Evolutionary conservation across 2,329 filamentous ascomycete species (phyloP), one percentile per base, ranked within the genome.

Genomic region (Aspergillus pseudoviridinutans): DNA sequence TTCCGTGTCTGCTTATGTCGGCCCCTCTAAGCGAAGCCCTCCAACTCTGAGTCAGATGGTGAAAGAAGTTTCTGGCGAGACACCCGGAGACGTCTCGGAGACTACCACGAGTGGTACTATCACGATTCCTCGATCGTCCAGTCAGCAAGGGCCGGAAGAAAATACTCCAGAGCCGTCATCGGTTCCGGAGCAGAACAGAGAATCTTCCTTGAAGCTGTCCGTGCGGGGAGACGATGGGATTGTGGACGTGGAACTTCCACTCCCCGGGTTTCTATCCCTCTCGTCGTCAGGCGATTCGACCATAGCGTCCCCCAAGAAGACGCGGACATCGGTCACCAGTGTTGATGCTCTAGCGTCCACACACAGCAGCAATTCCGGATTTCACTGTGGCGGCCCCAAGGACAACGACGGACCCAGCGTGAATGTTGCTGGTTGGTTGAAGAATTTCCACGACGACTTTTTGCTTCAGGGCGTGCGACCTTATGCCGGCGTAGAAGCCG

Each of bases 171-270:
- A 71, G 38, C 60, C 66, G 32, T 68, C 64, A 24, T 66, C 68
- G 8, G 61, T 67, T 32, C 64, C 60, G 4, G 68, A 72, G 32
- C 66, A 74, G 55, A 59, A 62, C 6, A 70, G 77, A 49, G 78
- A 80, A 47, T 77, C 78, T 10, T 77, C 76, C 8, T 63, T 84
- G 53, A 83, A 82, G 62, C 65, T 84, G 22, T 83, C 80, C 0
- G 80, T 84, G n/a, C 81, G 82, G 46, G 78, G 81, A 49, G 79
- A 81, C 28, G 83, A 86, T 61, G 83, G 83, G 1, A 79, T 85
- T n/a, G 80, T 86, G 29, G 83, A 86, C 63, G 82, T 86, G 51
- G 82, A 85, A 57, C 78, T 85, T 49, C 80, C 81, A 2, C 70
- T 84, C 22, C 80, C 81, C 44, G 81, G 80, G 9, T 79, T 80